These are phyloP conservation scores for Ascochyta rabiei DNA, from an alignment of 2,329 filamentous ascomycete genomes.

Conservation along the genomic window DNA sequence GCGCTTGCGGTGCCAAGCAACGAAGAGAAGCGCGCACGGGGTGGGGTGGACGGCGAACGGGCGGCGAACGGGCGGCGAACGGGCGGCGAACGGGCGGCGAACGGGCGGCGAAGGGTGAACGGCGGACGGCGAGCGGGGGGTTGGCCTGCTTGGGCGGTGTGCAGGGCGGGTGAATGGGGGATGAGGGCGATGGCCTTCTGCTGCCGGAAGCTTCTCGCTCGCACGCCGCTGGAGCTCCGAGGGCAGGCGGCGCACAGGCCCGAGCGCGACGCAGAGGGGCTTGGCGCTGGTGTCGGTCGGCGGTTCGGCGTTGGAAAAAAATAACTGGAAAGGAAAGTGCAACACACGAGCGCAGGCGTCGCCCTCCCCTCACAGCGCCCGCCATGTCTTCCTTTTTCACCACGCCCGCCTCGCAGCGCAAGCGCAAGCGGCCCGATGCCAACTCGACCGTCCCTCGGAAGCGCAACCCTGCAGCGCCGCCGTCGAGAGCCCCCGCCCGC, in stretches of 20 bases:
- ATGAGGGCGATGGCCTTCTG: constrained; percentile 10
- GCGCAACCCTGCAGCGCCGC: constrained; percentile 57
- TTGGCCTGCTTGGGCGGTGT: neutral
- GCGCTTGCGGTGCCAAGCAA: constrained; percentile 1
- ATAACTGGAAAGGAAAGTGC: neutral
- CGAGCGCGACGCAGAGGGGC: constrained; percentile 25
- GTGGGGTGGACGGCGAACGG: neutral
- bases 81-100: no score
- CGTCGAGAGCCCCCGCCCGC: constrained; percentile 47
- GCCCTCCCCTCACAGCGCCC: constrained; percentile 15
- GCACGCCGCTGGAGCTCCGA: constrained; percentile 31
- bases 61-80: no score
- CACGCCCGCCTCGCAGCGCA: constrained; percentile 81
- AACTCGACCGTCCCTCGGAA: constrained; percentile 65
- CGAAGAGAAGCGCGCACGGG: neutral
- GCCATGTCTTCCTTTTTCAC: constrained; percentile 88
- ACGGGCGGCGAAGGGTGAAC: no score
- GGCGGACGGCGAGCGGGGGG: no score
- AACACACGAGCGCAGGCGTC: constrained; percentile 3
- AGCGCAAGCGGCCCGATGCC: constrained; percentile 73
- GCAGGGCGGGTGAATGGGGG: neutral
- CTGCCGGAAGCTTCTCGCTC: constrained; percentile 23
- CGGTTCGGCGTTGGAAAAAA: constrained; percentile 38
- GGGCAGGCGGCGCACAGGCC: constrained; percentile 18
- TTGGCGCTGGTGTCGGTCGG: constrained; percentile 9